Percentiles rank a stretch among this genome's conserved stretches.
Conservation (phyloP, 306 rosid genomes). For the Rubus parviflorus region DNA sequence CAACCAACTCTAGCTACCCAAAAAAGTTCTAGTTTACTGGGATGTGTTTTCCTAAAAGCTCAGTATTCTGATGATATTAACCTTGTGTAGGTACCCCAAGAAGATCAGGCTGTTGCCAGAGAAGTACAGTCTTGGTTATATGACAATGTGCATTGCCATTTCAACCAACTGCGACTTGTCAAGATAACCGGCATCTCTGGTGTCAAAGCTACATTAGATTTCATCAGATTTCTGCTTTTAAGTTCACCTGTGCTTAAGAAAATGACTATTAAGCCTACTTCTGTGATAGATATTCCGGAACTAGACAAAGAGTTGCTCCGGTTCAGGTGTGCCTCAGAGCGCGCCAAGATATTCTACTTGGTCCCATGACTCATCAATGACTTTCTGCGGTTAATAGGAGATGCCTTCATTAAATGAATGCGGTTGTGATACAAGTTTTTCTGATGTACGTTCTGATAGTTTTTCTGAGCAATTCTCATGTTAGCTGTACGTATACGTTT, state of each 20-base stretch:
- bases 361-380: conserved; percentile 20
- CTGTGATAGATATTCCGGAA: conserved; percentile 13
- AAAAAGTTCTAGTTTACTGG: too few relatives aligned
- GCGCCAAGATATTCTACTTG: conserved; percentile 47
- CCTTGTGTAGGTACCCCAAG: too few relatives aligned
- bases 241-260: conserved; percentile 44
- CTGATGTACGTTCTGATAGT: too few relatives aligned
- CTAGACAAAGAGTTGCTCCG: conserved; percentile 46
- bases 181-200: conserved; percentile 43
- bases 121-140: conserved; percentile 28
- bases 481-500: too few relatives aligned
- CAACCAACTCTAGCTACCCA: too few relatives aligned
- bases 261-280: conserved; percentile 48
- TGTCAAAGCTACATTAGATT: conserved; percentile 41
- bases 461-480: too few relatives aligned
- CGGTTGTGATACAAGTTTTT: too few relatives aligned
- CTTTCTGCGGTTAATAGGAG: too few relatives aligned
- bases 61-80: too few relatives aligned
- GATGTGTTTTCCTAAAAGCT: too few relatives aligned
- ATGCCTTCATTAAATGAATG: too few relatives aligned
- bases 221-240: conserved; percentile 44
- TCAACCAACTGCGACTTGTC: conserved; percentile 41
- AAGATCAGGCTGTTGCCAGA: too few relatives aligned
- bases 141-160: conserved; percentile 21
- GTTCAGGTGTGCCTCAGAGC: conserved; percentile 44